phyloP scores from a whole-genome alignment of 768 basidiomycete species.

The Rhizopogon rudus region DNA sequence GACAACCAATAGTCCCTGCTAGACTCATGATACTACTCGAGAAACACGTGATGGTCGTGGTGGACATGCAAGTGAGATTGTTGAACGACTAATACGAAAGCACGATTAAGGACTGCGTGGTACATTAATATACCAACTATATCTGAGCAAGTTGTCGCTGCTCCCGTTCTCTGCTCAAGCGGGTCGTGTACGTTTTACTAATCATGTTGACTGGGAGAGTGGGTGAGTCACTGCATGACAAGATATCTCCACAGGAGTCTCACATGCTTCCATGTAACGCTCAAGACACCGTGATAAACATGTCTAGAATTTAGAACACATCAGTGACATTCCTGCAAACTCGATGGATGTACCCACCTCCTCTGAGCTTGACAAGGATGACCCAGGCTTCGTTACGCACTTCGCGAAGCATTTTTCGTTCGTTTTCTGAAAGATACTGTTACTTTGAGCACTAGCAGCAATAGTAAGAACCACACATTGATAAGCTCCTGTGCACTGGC shows the following conservation, averaged over 20 bases:
- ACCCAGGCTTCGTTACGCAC: conserved; percentile 73
- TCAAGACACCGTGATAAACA: conserved; percentile 75
- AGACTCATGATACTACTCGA: background rate
- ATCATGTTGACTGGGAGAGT: conserved; percentile 66
- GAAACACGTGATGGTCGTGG: background rate
- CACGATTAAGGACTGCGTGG: background rate
- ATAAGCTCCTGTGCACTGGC: conserved; percentile 80
- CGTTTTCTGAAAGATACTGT: conserved; percentile 50
- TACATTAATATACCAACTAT: background rate
- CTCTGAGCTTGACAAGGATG: conserved; percentile 63
- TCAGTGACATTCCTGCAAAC: background rate
- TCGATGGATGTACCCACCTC: conserved; percentile 43
- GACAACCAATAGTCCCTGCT: background rate
- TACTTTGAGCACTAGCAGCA: background rate
- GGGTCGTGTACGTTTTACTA: conserved; percentile 59
- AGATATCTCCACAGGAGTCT: conserved; percentile 25
- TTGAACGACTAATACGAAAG: background rate
- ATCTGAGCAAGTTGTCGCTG: conserved; percentile 3
- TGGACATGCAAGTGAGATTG: background rate
- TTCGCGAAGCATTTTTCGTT: conserved; percentile 75
- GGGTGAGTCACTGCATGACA: background rate
- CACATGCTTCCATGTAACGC: conserved; percentile 82
- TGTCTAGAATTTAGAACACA: conserved; percentile 37
- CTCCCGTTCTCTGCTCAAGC: conserved; percentile 50
- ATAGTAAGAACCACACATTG: conserved; percentile 40